phyloP scores from a whole-genome alignment of 2,329 filamentous ascomycete species.

The Sarocladium kiliense region DNA sequence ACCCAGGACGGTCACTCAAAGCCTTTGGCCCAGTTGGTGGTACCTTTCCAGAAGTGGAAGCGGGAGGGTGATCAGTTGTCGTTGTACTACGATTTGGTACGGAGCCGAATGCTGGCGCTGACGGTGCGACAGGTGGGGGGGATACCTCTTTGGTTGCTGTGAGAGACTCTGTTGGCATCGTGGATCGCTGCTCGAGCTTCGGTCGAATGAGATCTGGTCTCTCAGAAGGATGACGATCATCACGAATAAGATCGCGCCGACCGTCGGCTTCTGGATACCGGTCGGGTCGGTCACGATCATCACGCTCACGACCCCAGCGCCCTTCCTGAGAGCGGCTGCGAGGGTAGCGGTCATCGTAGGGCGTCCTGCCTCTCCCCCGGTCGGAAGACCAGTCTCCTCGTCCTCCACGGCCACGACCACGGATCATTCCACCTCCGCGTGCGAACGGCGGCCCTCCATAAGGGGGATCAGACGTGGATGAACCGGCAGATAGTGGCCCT shows the following conservation, averaged over 20 bases:
- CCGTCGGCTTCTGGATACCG: conserved; percentile 34
- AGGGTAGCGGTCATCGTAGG: conserved; percentile 59
- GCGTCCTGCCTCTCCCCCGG: conserved; percentile 50
- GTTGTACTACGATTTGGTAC: conserved; percentile 40
- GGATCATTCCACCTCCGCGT: conserved; percentile 50
- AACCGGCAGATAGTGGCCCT: conserved; percentile 64
- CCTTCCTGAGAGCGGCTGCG: conserved; percentile 63
- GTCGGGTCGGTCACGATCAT: conserved; percentile 46
- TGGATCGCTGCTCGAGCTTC: conserved; percentile 37
- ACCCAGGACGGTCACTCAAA: conserved; percentile 43
- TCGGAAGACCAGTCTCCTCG: conserved; percentile 35
- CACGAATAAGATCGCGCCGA: conserved; percentile 36
- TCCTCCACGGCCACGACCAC: conserved; percentile 46
- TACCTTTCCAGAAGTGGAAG: conserved; percentile 34
- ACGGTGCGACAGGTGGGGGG: conserved; percentile 52
- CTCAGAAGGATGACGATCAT: conserved; percentile 41
- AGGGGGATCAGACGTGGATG: conserved; percentile 56
- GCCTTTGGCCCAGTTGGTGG: conserved; percentile 51
- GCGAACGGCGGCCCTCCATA: conserved; percentile 43
- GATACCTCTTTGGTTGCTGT: conserved; percentile 46
- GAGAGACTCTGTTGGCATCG: conserved; percentile 38
- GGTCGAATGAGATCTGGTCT: conserved; percentile 43
- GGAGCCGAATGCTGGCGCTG: conserved; percentile 53
- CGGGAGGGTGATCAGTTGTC: conserved; percentile 23
- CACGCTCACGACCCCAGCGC: conserved; percentile 51